Percentiles rank a stretch among this genome's conserved stretches.
Evolutionary conservation across 192 early-diverging fungal species (phyloP).

Genomic region (Coemansia furcata): DNA sequence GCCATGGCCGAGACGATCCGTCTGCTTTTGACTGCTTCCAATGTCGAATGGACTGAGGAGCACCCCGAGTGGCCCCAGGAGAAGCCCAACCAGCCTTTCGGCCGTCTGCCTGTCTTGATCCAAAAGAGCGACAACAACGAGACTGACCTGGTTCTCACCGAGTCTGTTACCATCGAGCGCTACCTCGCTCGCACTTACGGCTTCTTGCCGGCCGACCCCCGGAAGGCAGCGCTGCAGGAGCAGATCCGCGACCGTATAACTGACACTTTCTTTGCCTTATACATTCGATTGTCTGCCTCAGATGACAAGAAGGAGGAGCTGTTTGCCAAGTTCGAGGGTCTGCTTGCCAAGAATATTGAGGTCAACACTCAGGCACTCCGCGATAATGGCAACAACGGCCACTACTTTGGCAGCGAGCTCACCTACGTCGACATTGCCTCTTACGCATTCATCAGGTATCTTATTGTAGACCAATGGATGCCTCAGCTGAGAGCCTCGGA

Average conservation of each 20-base stretch:
- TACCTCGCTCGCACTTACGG: not conserved
- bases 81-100: too few species aligned
- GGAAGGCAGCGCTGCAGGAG: constrained; percentile 10
- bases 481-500: not conserved
- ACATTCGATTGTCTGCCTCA: not conserved
- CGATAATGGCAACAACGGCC: constrained; percentile 35
- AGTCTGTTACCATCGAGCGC: constrained; percentile 9
- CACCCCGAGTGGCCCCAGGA: constrained; percentile 27
- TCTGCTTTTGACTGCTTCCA: constrained; percentile 38
- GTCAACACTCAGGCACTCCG: constrained; percentile 31
- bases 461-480: not conserved
- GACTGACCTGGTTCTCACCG: constrained; percentile 28
- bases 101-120: constrained; percentile 48
- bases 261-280: not conserved
- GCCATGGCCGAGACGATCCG: constrained; percentile 28
- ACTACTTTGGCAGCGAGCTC: too few species aligned
- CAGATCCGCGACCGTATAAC: too few species aligned
- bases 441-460: constrained; percentile 16
- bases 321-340: not conserved
- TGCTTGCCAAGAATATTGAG: constrained; percentile 18
- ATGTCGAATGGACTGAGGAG: constrained; percentile 43
- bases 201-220: constrained; percentile 26
- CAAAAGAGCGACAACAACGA: constrained; percentile 34
- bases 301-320: constrained; percentile 9
- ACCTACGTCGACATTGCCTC: not conserved